Conservation (phyloP, 2,329 filamentous ascomycete species). For the Torrubiella hemipterigena region DNA sequence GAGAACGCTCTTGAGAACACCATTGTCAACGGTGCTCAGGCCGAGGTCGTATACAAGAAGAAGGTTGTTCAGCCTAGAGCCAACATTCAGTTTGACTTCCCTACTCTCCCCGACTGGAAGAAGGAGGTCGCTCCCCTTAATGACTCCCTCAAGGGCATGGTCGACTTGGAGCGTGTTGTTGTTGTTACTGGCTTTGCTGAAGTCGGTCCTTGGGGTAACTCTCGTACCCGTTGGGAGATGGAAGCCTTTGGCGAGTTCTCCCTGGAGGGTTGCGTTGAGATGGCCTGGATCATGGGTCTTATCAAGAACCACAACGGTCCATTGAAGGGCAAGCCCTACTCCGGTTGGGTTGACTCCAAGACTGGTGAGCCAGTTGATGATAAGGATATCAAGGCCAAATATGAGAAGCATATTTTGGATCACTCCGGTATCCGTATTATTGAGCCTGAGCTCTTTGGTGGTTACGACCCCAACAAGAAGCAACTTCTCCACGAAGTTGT, state of each 20-base stretch:
- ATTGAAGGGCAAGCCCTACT: slow-evolving; percentile 92
- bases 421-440: slow-evolving; percentile 96
- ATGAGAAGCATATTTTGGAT: slow-evolving; percentile 92
- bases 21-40: slow-evolving; percentile 87
- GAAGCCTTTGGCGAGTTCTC: slow-evolving; percentile 95
- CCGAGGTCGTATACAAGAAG: slow-evolving; percentile 88
- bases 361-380: slow-evolving; percentile 91
- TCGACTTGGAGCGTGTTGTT: slow-evolving; percentile 94
- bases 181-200: slow-evolving; percentile 96
- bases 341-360: slow-evolving; percentile 94
- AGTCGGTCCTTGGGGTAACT: slow-evolving; percentile 96
- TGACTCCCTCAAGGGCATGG: slow-evolving; percentile 86
- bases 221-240: slow-evolving; percentile 98
- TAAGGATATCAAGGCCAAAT: slow-evolving; percentile 95
- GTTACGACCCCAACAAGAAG: slow-evolving; percentile 98
- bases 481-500: slow-evolving; percentile 96
- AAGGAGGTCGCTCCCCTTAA: slow-evolving; percentile 82
- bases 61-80: slow-evolving; percentile 86
- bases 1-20: slow-evolving; percentile 96
- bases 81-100: slow-evolving; percentile 98
- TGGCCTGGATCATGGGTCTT: slow-evolving; percentile 99
- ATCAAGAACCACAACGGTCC: slow-evolving; percentile 98
- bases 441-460: slow-evolving; percentile 91
- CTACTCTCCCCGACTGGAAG: slow-evolving; percentile 82
- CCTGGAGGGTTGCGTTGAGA: slow-evolving; percentile 93